Base-by-base conservation (phyloP, 352 stramenopile genomes). In the Plasmopara viticola region DNA sequence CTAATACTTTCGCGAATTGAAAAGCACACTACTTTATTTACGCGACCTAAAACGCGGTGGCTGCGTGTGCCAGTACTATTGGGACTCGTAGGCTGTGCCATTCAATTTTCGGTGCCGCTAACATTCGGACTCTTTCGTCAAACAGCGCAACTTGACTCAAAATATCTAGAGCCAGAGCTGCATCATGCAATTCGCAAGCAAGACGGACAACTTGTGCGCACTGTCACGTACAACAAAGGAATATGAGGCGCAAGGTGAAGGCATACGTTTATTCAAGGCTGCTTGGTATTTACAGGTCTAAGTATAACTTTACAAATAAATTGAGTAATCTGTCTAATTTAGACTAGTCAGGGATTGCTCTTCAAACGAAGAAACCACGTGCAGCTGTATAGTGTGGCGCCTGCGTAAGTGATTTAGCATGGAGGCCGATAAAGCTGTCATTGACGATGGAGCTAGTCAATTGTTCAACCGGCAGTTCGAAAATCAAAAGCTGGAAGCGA, bases 71-170 rank as follows among this genome's bases (percentile, higher is more conserved):
- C 84, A 10, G 59, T 78, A 35, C 53, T 88, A 49, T 63, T 94
- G 12, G 73, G 66, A 30, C 62, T 90, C 12, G 81, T 94, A 15
- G 84, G 78, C 49, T 68, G 71, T 18, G 73, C 75, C 13, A 94
- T 94, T 53, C 79, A 93, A 58, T 86, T 87, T 64, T 88, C 81
- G 5, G 84, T 94, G 43, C 84, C 84, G 4, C 51, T 93, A 20
- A 94, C 84, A 42, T 94, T 94, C 47, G 84, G 79, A 15, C 67
- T 94, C 25, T 94, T 94, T 65, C 76, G 79, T 15, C 84, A 91
- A 52, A 88, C 81, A 4, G 82, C 82, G 49, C 77, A 88, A 56
- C 58, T 91, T 8, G 53, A 80, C 30, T 56, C 67, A 18, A 69
- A 73, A 33, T 77, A 84, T 34, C 63, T 94, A 8, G 84, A 94